Evolutionary conservation across 2,329 filamentous ascomycete species (phyloP).

Genomic region (Metarhizium robertsii): DNA sequence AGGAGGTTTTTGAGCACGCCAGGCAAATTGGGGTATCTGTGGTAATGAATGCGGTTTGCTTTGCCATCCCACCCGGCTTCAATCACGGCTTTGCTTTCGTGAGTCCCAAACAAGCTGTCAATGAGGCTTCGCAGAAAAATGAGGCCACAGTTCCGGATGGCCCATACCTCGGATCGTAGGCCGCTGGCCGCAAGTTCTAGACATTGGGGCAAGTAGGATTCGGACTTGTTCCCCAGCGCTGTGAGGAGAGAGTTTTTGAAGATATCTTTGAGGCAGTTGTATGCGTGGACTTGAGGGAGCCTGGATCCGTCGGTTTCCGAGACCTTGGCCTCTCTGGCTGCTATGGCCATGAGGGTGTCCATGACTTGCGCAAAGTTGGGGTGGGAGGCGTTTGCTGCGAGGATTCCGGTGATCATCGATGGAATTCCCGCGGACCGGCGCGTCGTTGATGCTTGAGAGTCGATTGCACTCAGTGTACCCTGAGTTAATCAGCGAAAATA

Average conservation of each 20-base stretch:
- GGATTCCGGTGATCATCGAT: slow-evolving; percentile 71
- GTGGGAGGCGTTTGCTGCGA: slow-evolving; percentile 52
- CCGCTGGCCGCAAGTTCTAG: slow-evolving; percentile 73
- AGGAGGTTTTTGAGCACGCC: slow-evolving; percentile 56
- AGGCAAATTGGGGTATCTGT: slow-evolving; percentile 57
- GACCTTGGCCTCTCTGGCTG: slow-evolving; percentile 40
- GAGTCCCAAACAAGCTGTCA: slow-evolving; percentile 67
- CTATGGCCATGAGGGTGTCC: slow-evolving; percentile 49
- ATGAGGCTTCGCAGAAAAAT: slow-evolving; percentile 82
- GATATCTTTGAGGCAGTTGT: slow-evolving; percentile 88
- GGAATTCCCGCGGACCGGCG: slow-evolving; percentile 88
- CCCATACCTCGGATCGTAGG: slow-evolving; percentile 78
- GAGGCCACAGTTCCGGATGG: slow-evolving; percentile 85
- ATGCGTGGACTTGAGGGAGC: slow-evolving; percentile 84
- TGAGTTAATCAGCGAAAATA: slow-evolving; percentile 15
- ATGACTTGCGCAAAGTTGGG: slow-evolving; percentile 60
- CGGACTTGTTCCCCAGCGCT: slow-evolving; percentile 61
- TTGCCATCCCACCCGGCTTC: slow-evolving; percentile 56
- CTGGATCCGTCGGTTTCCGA: slow-evolving; percentile 54
- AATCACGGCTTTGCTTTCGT: slow-evolving; percentile 56
- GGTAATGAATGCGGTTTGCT: slow-evolving; percentile 57
- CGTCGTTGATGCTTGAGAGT: slow-evolving; percentile 71
- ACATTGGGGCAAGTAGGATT: slow-evolving; percentile 62
- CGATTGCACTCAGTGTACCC: slow-evolving; percentile 61
- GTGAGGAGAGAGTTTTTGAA: slow-evolving; percentile 76